A percentile compares a stretch with the other conserved stretches of the same genome.
Conservation (phyloP, 495 filamentous ascomycete genomes). For the Penicillium lagena region DNA sequence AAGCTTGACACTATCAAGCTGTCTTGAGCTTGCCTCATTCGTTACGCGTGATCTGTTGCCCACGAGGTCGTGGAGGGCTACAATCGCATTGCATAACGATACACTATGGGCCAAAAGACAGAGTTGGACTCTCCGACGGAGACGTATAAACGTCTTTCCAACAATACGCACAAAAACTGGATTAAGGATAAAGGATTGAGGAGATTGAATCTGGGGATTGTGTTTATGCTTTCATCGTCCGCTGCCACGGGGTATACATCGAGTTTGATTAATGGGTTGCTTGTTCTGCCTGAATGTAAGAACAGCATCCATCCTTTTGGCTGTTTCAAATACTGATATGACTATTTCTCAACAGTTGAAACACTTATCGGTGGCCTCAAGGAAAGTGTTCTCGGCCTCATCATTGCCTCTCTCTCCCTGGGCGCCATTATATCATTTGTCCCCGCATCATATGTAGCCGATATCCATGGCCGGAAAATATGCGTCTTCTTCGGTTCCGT, state of each 20-base stretch:
- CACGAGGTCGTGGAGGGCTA: too few relatives aligned
- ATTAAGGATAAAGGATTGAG: conserved; percentile 17
- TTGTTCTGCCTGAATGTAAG: conserved; percentile 20
- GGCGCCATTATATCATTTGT: conserved; percentile 19
- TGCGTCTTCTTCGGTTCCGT: conserved; percentile 14
- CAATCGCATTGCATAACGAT: conserved; percentile 1
- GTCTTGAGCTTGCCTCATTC: not conserved
- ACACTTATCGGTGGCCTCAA: conserved; percentile 12
- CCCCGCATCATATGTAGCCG: conserved; percentile 20
- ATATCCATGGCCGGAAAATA: conserved; percentile 12
- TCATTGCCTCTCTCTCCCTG: conserved; percentile 20
- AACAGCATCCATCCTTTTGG: not conserved
- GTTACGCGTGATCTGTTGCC: too few relatives aligned
- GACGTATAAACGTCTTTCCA: conserved; percentile 11
- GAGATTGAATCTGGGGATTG: conserved; percentile 16
- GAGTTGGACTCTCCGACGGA: conserved; percentile 6
- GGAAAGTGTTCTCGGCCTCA: conserved; percentile 14
- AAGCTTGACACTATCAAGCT: too few relatives aligned
- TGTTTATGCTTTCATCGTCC: conserved; percentile 18
- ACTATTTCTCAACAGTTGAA: conserved; percentile 4
- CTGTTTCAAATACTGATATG: not conserved
- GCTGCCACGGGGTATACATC: conserved; percentile 20
- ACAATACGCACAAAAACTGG: conserved; percentile 17
- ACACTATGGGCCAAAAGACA: conserved; percentile 6
- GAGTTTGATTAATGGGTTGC: conserved; percentile 19